phyloP scores from a whole-genome alignment of 2,329 filamentous ascomycete genomes.

The Trichoderma atroviride region DNA sequence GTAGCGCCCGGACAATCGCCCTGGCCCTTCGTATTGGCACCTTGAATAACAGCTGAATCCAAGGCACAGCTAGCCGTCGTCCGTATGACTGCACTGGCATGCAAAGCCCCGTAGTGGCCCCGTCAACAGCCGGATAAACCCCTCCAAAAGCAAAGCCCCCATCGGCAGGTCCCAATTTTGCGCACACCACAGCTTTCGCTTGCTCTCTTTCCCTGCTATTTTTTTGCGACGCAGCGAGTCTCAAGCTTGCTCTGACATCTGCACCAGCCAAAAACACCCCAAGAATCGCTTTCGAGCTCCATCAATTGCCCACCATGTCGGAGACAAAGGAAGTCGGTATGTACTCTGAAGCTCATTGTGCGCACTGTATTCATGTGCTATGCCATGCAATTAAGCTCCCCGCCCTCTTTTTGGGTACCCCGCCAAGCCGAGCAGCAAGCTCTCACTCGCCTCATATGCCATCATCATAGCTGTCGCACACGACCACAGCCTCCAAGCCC shows the following conservation, averaged over 20 bases:
- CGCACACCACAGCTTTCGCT: conserved; percentile 26
- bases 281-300: conserved; percentile 12
- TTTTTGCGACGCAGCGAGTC: conserved; percentile 20
- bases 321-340: conserved; percentile 51
- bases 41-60: neutral
- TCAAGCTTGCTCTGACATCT: conserved; percentile 20
- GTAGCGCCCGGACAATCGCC: conserved; percentile 15
- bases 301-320: conserved; percentile 45
- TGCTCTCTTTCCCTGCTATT: conserved; percentile 7
- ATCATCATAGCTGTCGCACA: conserved; percentile 5
- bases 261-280: conserved; percentile 28
- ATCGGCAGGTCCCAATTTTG: conserved; percentile 14
- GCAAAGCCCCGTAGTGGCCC: conserved; percentile 18
- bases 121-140: conserved; percentile 23
- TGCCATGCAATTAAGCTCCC: neutral
- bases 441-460: neutral
- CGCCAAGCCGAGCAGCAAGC: conserved; percentile 20
- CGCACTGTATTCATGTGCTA: conserved; percentile 2
- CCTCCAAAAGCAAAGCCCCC: conserved; percentile 25
- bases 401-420: conserved; percentile 7
- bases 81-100: conserved; percentile 9
- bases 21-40: neutral
- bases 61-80: neutral
- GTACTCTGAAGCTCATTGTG: conserved; percentile 30
- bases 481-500: conserved; percentile 3